A percentile compares a stretch with the other conserved stretches of the same genome.
Conservation (phyloP, 148 eudicot genomes). For the Tetragonia tetragonoides region DNA sequence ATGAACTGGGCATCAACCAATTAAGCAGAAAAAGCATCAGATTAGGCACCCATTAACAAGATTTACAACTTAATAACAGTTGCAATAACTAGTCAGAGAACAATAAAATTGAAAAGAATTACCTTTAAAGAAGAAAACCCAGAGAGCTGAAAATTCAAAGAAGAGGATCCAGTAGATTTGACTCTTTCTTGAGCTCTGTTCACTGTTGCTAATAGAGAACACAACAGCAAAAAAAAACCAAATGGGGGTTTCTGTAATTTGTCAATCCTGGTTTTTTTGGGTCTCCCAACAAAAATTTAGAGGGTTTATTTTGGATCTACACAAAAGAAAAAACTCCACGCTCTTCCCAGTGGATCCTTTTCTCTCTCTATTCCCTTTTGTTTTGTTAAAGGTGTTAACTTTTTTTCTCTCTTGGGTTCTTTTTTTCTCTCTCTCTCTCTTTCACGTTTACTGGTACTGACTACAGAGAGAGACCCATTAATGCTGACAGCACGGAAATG, state of each 20-base stretch:
- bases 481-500: conserved; percentile 27
- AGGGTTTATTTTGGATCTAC: background rate
- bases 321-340: background rate
- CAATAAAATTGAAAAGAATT: background rate
- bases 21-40: background rate
- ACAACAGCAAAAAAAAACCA: too few species aligned
- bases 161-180: conserved; percentile 15
- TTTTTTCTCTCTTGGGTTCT: background rate
- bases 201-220: background rate
- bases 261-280: too few species aligned
- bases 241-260: too few species aligned
- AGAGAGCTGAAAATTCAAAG: conserved; percentile 3
- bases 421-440: background rate
- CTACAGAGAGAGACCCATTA: conserved; percentile 13
- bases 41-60: conserved; percentile 12
- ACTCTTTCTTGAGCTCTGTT: background rate
- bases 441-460: conserved; percentile 18
- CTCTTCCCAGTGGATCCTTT: background rate
- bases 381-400: conserved; percentile 9
- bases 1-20: conserved; percentile 14
- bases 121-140: conserved; percentile 10
- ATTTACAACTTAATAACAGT: background rate
- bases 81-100: background rate
- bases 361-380: background rate
- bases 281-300: too few species aligned